A percentile compares a stretch with the other conserved stretches of the same genome.
Evolutionary conservation across 2,329 filamentous ascomycete genomes (phyloP).

Genomic region (Cladosporium phlei): DNA sequence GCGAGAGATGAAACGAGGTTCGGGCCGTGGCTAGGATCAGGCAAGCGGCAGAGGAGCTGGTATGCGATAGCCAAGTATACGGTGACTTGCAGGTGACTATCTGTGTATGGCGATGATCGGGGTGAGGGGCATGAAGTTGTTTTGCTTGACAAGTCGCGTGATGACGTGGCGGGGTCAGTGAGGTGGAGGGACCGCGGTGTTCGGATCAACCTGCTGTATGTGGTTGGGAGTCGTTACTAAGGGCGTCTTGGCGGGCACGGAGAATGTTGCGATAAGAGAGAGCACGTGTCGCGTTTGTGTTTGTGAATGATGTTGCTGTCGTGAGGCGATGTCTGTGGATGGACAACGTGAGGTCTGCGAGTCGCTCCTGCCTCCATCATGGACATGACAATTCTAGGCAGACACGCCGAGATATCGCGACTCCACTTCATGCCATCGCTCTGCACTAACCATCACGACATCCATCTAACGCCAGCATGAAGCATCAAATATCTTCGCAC

Average conservation of each 20-base stretch:
- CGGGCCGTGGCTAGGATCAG: background rate
- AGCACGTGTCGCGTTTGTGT: constrained; percentile 4
- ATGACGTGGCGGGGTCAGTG: background rate
- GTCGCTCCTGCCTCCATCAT: background rate
- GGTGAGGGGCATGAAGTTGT: constrained; percentile 66
- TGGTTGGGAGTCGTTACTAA: background rate
- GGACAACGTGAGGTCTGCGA: too few relatives aligned
- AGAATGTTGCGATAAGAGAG: constrained; percentile 7
- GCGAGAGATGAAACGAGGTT: background rate
- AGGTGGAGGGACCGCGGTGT: constrained; percentile 2
- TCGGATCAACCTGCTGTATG: constrained; percentile 2
- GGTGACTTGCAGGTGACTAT: background rate
- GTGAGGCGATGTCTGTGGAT: too few relatives aligned
- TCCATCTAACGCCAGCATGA: too few relatives aligned
- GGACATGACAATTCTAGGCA: too few relatives aligned
- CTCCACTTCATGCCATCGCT: too few relatives aligned
- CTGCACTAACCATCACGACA: too few relatives aligned
- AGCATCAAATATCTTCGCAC: too few relatives aligned
- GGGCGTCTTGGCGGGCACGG: constrained; percentile 10
- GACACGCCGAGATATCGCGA: too few relatives aligned
- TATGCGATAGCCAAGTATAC: background rate
- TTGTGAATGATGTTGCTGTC: too few relatives aligned
- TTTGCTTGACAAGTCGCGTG: constrained; percentile 10
- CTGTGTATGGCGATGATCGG: background rate
- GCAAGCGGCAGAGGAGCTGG: background rate